Evolutionary conservation across 768 basidiomycete genomes (phyloP).

Genomic region (Rhodotorula diobovata): DNA sequence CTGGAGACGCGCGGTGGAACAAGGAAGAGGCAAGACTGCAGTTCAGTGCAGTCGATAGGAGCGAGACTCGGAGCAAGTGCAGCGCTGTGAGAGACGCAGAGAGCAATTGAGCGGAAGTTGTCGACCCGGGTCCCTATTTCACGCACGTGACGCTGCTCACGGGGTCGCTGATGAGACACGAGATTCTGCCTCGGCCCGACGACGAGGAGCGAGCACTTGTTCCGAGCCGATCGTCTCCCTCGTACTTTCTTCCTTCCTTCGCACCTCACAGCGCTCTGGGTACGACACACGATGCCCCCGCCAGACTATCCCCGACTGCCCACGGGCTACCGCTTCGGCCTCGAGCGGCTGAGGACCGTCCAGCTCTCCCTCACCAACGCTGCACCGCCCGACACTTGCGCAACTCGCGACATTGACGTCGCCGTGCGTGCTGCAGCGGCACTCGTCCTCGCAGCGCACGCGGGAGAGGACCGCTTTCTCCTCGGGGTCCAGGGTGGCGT

Average conservation of each 20-base stretch:
- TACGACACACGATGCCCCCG: background rate
- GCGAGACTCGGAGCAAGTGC: background rate
- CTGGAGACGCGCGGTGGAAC: too few relatives aligned
- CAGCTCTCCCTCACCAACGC: background rate
- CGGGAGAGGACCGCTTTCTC: conserved; percentile 26
- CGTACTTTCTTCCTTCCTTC: too few relatives aligned
- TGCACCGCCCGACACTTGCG: background rate
- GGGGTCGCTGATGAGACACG: too few relatives aligned
- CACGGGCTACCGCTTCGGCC: conserved; percentile 13
- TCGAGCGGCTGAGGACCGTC: background rate
- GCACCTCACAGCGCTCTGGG: background rate
- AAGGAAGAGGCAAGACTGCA: background rate
- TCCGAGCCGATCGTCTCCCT: too few relatives aligned
- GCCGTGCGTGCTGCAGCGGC: conserved; percentile 11
- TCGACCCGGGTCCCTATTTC: too few relatives aligned
- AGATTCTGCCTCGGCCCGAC: too few relatives aligned
- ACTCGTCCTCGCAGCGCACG: conserved; percentile 13
- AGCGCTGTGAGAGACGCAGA: too few relatives aligned
- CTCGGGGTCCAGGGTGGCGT: background rate
- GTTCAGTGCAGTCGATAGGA: background rate
- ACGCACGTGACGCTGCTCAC: too few relatives aligned
- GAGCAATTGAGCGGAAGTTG: too few relatives aligned
- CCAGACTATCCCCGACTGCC: conserved; percentile 29
- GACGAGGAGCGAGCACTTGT: too few relatives aligned
- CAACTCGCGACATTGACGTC: background rate